These are phyloP conservation scores for Rubroboletus satanas DNA, from an alignment of 768 basidiomycete genomes.

Conservation along the genomic window DNA sequence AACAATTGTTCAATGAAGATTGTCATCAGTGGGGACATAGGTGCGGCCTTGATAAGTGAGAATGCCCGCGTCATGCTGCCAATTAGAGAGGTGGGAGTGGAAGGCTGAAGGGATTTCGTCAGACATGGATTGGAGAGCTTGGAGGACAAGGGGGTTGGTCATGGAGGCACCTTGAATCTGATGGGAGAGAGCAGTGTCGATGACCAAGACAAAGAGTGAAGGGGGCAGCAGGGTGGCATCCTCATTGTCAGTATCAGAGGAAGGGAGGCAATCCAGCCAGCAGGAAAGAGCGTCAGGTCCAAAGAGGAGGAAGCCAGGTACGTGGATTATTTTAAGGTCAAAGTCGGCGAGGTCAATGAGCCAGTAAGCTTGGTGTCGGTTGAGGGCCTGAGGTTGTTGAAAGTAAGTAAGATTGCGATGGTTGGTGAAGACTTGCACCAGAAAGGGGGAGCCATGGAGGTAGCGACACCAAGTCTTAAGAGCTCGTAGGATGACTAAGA, in stretches of 20 bases:
- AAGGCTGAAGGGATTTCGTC: fast-evolving
- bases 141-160: fast-evolving
- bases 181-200: not conserved
- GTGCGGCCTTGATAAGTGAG: not conserved
- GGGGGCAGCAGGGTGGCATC: too few relatives aligned
- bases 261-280: fast-evolving
- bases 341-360: not conserved
- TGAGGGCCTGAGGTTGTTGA: not conserved
- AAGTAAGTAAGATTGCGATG: not conserved
- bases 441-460: not conserved
- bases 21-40: fast-evolving
- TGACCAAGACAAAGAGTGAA: too few relatives aligned
- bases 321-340: not conserved
- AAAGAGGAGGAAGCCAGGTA: fast-evolving
- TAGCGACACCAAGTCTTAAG: not conserved
- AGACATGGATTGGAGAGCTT: too few relatives aligned
- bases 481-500: not conserved
- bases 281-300: fast-evolving
- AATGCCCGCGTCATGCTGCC: fast-evolving
- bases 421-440: fast-evolving
- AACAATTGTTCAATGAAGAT: fast-evolving
- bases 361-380: not conserved
- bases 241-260: too few relatives aligned
- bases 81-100: not conserved
- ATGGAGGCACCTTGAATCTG: fast-evolving